Conservation (phyloP, 495 filamentous ascomycete genomes). For the Hypoxylon rickii region DNA sequence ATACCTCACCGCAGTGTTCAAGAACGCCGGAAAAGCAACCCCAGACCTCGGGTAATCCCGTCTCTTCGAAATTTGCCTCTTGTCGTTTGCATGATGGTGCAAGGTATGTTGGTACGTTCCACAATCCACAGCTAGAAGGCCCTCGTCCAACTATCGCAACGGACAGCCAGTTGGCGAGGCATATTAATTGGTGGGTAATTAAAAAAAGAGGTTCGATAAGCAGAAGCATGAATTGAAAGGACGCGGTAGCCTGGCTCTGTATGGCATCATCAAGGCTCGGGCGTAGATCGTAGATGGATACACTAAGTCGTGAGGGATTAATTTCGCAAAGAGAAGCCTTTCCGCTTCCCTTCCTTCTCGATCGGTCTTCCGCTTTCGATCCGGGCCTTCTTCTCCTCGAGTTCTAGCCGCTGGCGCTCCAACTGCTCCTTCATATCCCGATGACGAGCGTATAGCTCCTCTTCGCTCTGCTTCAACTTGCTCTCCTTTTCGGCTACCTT, state of each 20-base stretch:
- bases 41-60: constrained; percentile 29
- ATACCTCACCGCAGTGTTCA: constrained; percentile 46
- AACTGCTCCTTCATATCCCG: constrained; percentile 99
- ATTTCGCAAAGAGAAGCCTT: constrained; percentile 98
- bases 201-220: constrained; percentile 50
- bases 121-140: constrained; percentile 18
- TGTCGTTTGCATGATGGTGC: constrained; percentile 25
- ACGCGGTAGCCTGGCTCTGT: constrained; percentile 55
- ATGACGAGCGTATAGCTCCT: constrained; percentile 96
- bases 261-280: constrained; percentile 52
- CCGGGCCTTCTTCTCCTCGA: constrained; percentile 95
- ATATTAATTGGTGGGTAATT: constrained; percentile 54
- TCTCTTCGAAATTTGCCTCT: constrained; percentile 34
- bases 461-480: constrained; percentile 98
- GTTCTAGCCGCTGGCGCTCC: constrained; percentile 87
- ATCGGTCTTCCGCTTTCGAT: constrained; percentile 92
- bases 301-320: constrained; percentile 30
- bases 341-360: constrained; percentile 94
- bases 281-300: constrained; percentile 49
- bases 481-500: constrained; percentile 99
- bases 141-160: constrained; percentile 16
- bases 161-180: constrained; percentile 33
- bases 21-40: constrained; percentile 40
- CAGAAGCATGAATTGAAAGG: constrained; percentile 49
- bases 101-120: constrained; percentile 11